Conservation (phyloP, 2,329 filamentous ascomycete species). For the Dryadomyces sulphureus region DNA sequence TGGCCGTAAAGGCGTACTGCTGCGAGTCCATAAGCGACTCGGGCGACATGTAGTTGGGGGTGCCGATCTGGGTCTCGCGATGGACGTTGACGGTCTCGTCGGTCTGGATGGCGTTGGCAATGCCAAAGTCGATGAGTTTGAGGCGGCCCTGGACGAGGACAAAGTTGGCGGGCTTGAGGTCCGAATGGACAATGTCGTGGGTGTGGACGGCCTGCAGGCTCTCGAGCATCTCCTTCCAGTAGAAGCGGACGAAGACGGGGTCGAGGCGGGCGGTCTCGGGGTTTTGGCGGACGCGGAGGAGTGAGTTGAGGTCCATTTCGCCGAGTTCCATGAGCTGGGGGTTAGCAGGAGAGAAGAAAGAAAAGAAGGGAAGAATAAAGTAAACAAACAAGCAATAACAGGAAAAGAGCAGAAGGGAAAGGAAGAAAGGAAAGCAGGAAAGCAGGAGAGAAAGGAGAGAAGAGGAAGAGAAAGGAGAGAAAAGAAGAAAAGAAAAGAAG, state of each 20-base stretch:
- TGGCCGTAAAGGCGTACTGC: slow-evolving; percentile 23
- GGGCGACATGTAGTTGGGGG: slow-evolving; percentile 97
- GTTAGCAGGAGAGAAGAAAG: not conserved
- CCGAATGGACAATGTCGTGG: slow-evolving; percentile 87
- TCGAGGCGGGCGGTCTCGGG: slow-evolving; percentile 66
- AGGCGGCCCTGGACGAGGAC: slow-evolving; percentile 78
- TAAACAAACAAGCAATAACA: not conserved
- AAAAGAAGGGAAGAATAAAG: too few relatives aligned
- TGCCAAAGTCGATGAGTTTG: slow-evolving; percentile 97
- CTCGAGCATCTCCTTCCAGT: slow-evolving; percentile 99
- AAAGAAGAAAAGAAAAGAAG: too few relatives aligned
- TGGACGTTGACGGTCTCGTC: slow-evolving; percentile 97
- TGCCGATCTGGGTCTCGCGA: slow-evolving; percentile 87
- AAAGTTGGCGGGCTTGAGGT: slow-evolving; percentile 95
- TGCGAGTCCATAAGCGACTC: slow-evolving; percentile 87
- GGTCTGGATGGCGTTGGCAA: slow-evolving; percentile 89
- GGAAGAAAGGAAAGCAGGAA: not conserved
- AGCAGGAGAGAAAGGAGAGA: not conserved
- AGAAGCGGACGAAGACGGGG: slow-evolving; percentile 82
- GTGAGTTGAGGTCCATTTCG: slow-evolving; percentile 79
- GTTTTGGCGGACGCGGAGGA: slow-evolving; percentile 61
- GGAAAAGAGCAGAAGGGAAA: not conserved
- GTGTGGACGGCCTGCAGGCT: slow-evolving; percentile 83
- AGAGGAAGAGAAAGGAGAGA: not conserved
- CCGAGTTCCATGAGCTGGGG: slow-evolving; percentile 86